A percentile compares a stretch with the other conserved stretches of the same genome.
Evolutionary conservation across 805 yeast species (phyloP).

Genomic region (Lipomyces spencermartinsiae): DNA sequence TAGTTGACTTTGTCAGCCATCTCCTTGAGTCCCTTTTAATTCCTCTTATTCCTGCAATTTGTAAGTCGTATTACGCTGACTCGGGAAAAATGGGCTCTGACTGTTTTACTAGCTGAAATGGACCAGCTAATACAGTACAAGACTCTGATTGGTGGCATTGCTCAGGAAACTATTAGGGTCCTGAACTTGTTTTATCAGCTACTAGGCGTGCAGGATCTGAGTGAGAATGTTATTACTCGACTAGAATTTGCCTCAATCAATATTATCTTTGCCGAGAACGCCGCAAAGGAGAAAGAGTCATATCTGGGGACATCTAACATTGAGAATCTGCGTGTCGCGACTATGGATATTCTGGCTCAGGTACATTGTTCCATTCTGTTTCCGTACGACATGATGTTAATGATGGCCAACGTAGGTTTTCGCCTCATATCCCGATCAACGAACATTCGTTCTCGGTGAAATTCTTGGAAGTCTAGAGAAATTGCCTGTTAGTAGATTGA

Average conservation of each 20-base stretch:
- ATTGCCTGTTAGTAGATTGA: constrained; percentile 54
- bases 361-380: constrained; percentile 8
- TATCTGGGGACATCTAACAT: constrained; percentile 40
- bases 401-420: constrained; percentile 42
- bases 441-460: constrained; percentile 67
- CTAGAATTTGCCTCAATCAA: constrained; percentile 60
- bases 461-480: constrained; percentile 58
- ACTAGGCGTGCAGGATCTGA: constrained; percentile 39
- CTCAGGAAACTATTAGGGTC: constrained; percentile 29
- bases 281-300: constrained; percentile 41
- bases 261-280: constrained; percentile 51
- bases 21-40: constrained; percentile 22
- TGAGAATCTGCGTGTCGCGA: constrained; percentile 44
- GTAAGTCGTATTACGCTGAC: constrained; percentile 1
- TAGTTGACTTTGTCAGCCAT: constrained; percentile 22
- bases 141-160: constrained; percentile 20
- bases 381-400: neutral
- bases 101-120: constrained; percentile 9
- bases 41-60: constrained; percentile 28
- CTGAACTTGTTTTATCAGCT: constrained; percentile 19
- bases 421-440: constrained; percentile 52
- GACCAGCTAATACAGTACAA: constrained; percentile 11
- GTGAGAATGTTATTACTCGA: constrained; percentile 62
- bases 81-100: neutral
- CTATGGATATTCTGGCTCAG: constrained; percentile 38